A percentile compares a stretch with the other conserved stretches of the same genome.
These are phyloP conservation scores for Begonia masoniana DNA, from an alignment of 306 rosid genomes.

Conservation along the genomic window DNA sequence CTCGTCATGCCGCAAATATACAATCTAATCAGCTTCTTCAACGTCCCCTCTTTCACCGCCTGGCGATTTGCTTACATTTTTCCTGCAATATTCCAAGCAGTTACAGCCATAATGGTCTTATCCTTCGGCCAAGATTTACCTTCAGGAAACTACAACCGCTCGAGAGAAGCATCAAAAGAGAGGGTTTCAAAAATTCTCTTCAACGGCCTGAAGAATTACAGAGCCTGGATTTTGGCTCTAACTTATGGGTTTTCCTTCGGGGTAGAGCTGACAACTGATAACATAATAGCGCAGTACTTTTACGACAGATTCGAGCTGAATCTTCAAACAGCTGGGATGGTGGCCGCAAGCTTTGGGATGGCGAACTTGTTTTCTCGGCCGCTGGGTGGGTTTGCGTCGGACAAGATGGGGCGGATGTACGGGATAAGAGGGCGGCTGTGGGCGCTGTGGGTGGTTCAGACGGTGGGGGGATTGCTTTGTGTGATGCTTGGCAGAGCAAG, in stretches of 20 bases:
- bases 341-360: conserved; percentile 53
- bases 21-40: conserved; percentile 15
- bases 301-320: conserved; percentile 40
- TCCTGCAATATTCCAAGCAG: conserved; percentile 27
- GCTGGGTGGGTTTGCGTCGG: conserved; percentile 37
- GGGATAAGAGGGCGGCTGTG: conserved; percentile 53
- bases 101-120: conserved; percentile 29
- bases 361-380: conserved; percentile 42
- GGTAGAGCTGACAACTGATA: conserved; percentile 43
- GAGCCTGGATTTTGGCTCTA: conserved; percentile 42
- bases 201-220: conserved; percentile 29
- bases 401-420: conserved; percentile 28
- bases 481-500: conserved; percentile 29
- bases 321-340: conserved; percentile 25
- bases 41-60: conserved; percentile 26
- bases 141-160: background rate
- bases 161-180: conserved; percentile 1
- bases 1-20: conserved; percentile 40
- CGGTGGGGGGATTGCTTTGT: conserved; percentile 33
- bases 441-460: conserved; percentile 40
- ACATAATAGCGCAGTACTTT: conserved; percentile 37
- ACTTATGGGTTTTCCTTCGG: conserved; percentile 31
- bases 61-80: conserved; percentile 34
- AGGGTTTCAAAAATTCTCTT: conserved; percentile 1
- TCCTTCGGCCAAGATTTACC: conserved; percentile 34